Evolutionary conservation across 2,329 filamentous ascomycete genomes (phyloP), one percentile per base, ranked within the genome.

Genomic region (Penicillium nordicum): DNA sequence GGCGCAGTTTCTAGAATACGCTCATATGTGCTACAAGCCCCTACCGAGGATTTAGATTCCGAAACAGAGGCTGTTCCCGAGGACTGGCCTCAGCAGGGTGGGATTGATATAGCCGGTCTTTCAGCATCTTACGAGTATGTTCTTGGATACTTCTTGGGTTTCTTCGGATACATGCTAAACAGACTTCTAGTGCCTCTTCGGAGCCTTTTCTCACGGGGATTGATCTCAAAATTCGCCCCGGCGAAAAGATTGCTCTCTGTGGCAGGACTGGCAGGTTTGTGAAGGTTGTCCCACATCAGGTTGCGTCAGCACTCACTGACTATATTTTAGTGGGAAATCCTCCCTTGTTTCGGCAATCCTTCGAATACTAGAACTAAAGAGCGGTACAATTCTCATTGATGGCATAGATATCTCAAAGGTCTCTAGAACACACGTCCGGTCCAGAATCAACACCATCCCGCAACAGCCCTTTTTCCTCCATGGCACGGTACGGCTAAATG

Each of bases 1-100:
- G 63, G 65, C 2, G 65, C 63, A 3, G 57, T 67, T 42, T 53
- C 62, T 30, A 62, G 69, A 27, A 76, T 83, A 54, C 79, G 79
- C 58, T 76, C 74, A 21, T 82, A 82, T 58, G 73, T 72, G 3
- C 68, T 70, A 7, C 70, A 72, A 40, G 73, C 74, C 1, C 63
- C 70, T 4, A 68, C 67, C 3, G 78, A 80, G 60, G 69, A 79
- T 40, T 66, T 69, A 41, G 61, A 60, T 14, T 63, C 57, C 5
- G 78, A 81, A 57, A 65, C 71, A 25, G 59, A 67, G 23, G 55
- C 52, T 3, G 64, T 69, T 3, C 68, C 72, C 0, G 57, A 66
- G 1, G 63, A 65, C 32, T 78, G 75, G 75, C 75, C 76, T 7
- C 57, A 63, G 18, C 54, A 68, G 10, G 76, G 76, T 14, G 63